A percentile compares a stretch with the other conserved stretches of the same genome.
These are phyloP conservation scores for Taphrina pruni DNA, from an alignment of 1,139 yeast genomes.

Conservation along the genomic window DNA sequence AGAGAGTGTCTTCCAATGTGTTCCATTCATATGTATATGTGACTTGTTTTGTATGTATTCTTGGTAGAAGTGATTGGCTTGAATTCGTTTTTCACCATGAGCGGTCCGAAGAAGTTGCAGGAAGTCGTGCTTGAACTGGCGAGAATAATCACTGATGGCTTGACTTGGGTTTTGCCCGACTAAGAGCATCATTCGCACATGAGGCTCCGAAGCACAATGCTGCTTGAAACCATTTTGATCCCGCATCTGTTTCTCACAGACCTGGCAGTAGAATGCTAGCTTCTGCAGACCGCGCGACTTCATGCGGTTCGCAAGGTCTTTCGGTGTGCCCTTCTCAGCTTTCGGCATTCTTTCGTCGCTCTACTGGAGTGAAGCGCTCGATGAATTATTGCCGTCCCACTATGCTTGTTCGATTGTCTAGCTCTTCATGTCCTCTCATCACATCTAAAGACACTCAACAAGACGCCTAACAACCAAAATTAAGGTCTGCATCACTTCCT, in stretches of 20 bases:
- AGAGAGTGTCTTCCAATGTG: constrained; percentile 75
- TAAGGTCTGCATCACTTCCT: too few species aligned
- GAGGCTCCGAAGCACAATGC: constrained; percentile 80
- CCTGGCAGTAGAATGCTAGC: constrained; percentile 85
- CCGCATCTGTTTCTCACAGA: constrained; percentile 89
- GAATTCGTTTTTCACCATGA: constrained; percentile 82
- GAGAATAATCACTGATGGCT: constrained; percentile 66
- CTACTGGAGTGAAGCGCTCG: too few species aligned
- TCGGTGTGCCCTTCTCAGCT: constrained; percentile 84
- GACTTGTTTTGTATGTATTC: constrained; percentile 76
- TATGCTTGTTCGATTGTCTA: too few species aligned
- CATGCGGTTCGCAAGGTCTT: constrained; percentile 74
- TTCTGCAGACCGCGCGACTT: constrained; percentile 86
- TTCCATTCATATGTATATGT: constrained; percentile 90
- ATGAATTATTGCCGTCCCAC: too few species aligned
- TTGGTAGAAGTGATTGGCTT: constrained; percentile 86
- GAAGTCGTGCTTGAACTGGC: constrained; percentile 68
- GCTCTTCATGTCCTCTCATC: too few species aligned
- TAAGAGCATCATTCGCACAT: constrained; percentile 61
- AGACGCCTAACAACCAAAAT: too few species aligned
- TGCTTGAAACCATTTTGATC: constrained; percentile 95
- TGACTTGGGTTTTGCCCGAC: constrained; percentile 56
- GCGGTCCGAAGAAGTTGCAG: constrained; percentile 64
- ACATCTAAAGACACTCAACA: too few species aligned
- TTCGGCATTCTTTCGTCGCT: constrained; percentile 33